phyloP scores from a whole-genome alignment of 352 stramenopile genomes.

The Phytophthora pini region DNA sequence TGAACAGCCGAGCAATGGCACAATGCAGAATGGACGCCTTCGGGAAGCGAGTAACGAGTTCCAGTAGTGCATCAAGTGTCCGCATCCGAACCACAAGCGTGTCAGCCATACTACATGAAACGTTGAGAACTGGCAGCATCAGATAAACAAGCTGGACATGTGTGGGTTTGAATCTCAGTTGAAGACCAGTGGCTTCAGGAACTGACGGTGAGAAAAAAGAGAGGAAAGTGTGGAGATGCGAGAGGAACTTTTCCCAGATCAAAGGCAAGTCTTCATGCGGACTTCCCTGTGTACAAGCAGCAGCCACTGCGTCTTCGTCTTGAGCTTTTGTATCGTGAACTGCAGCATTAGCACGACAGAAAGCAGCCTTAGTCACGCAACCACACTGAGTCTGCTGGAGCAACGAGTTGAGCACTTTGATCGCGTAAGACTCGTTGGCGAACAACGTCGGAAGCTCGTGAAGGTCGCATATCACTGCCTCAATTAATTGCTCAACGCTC shows the following conservation, averaged over 20 bases:
- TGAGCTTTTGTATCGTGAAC: slow-evolving; percentile 1
- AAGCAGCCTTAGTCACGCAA: slow-evolving; percentile 67
- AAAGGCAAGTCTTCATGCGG: slow-evolving; percentile 64
- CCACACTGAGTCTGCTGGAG: slow-evolving; percentile 75
- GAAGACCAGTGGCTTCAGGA: slow-evolving; percentile 10
- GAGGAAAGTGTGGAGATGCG: slow-evolving; percentile 49
- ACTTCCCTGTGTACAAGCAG: slow-evolving; percentile 36
- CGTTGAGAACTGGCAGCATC: slow-evolving; percentile 78
- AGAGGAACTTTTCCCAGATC: slow-evolving; percentile 70
- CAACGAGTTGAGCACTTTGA: slow-evolving; percentile 85
- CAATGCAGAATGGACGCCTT: slow-evolving; percentile 84
- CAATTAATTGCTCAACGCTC: slow-evolving; percentile 49
- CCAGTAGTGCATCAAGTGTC: slow-evolving; percentile 69
- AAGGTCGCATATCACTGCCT: slow-evolving; percentile 48
- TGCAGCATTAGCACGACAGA: slow-evolving; percentile 23
- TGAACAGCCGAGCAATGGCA: slow-evolving; percentile 70
- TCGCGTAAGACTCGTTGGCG: slow-evolving; percentile 71
- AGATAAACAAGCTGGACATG: slow-evolving; percentile 81
- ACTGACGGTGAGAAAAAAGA: slow-evolving; percentile 33
- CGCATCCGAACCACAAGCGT: slow-evolving; percentile 41
- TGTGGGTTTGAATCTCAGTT: slow-evolving; percentile 56
- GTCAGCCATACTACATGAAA: slow-evolving; percentile 69
- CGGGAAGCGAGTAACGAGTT: slow-evolving; percentile 93
- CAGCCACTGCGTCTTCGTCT: slow-evolving; percentile 7
- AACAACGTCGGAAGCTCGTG: slow-evolving; percentile 58